Conservation (phyloP, 208 protist genomes). For the Dictyostelium gargantuum region DNA sequence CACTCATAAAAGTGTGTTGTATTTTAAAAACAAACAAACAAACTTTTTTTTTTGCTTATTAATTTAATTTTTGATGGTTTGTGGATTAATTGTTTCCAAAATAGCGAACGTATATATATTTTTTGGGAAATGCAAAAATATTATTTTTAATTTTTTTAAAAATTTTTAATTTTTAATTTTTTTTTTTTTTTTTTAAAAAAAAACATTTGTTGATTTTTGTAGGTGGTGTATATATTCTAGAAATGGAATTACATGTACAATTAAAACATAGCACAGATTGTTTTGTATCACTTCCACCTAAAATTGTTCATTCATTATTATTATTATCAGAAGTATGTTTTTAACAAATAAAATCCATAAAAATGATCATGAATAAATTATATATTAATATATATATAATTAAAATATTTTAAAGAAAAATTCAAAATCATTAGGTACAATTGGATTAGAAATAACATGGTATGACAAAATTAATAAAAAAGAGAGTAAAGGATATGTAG, state of each 20-base stretch:
- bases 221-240: too few species aligned
- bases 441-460: constrained; percentile 56
- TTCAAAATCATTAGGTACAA: background rate
- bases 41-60: too few species aligned
- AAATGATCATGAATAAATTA: background rate
- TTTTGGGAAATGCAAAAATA: too few species aligned
- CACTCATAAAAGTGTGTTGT: too few species aligned
- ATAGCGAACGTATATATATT: too few species aligned
- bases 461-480: constrained; percentile 32
- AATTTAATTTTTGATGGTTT: too few species aligned
- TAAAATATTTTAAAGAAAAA: background rate
- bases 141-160: background rate
- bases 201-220: too few species aligned
- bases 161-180: background rate
- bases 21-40: too few species aligned
- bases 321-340: background rate
- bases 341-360: background rate
- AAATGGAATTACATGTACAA: constrained; percentile 55
- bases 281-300: constrained; percentile 68
- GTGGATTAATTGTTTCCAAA: too few species aligned
- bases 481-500: background rate
- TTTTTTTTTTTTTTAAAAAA: background rate
- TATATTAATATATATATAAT: background rate
- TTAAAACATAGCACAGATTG: constrained; percentile 62
- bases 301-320: constrained; percentile 51